Evolutionary conservation across 2,329 filamentous ascomycete genomes (phyloP), one percentile per base, ranked within the genome.

Genomic region (Phoma sp.): DNA sequence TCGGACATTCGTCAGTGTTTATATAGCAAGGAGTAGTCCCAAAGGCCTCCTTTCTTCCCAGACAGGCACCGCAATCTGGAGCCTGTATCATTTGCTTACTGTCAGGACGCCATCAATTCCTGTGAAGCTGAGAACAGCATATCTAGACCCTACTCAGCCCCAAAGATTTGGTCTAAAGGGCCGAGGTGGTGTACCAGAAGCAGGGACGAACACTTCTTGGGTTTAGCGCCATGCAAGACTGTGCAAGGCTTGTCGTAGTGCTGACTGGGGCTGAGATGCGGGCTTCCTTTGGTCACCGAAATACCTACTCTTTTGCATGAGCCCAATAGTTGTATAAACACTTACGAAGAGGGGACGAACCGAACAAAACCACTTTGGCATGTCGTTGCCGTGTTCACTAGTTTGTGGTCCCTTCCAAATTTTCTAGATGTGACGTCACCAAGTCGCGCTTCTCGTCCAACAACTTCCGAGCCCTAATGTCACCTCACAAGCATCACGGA

Each of bases 261-360:
- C 51, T 54, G 51, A 54, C 39, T 43, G 51, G 44, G 33, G 51
- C 51, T 44, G 51, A 44, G 2, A 35, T 32, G 2, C 25, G 15
- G 5, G 32, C 31, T 33, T 27, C 1, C 15, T n/a, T 43, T 25
- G 32, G 35, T 48, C 25, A 43, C 39, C 33, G 32, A n/a, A 29
- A 44, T 17, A 17, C 17, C 17, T 17, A 13, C 2, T 31, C 4
- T 31, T 31, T 13, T 31, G 29, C 29, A 12, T 12, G 15, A 31
- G 3, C 6, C 29, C 29, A 13, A 31, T 31, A 31, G 5, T 15
- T 13, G 0, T 13, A 13, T 5, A 13, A 13, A 31, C 12, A 12
- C 29, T 31, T 10, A 31, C 2, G 3, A 31, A 2, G 6, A 13
- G 12, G 12, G 12, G 29, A 12, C 15, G 29, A 31, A 31, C 15